Base-by-base conservation (phyloP, 495 filamentous ascomycete genomes). In the Paragyromitra xinjiangensis region DNA sequence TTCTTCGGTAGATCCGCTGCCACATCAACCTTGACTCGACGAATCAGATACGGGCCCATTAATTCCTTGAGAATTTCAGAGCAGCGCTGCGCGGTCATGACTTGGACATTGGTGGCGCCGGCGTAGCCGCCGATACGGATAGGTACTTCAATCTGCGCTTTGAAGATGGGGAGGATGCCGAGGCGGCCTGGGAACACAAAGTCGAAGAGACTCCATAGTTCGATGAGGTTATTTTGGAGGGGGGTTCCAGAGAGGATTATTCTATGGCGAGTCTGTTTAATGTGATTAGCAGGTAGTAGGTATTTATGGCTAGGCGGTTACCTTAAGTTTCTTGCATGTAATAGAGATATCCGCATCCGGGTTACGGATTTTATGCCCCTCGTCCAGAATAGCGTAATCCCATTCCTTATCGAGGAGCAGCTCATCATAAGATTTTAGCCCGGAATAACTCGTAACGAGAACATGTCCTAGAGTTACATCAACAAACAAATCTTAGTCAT, bases 311-410 rank as follows among this genome's bases (percentile, higher is more conserved):
- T 48, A 6, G 19, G 22, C 26, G 44, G 55, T 1, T 34, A 81
- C 81, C 69, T 77, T 79, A 6, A 99, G 86, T 80, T 96, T 92
- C 82, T 98, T 98, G 87, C 92, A 97, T 79, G 92, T 91, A 61
- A 97, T 92, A 0, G 95, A 97, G 69, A 98, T 94, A 0, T 89
- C 90, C 3, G 94, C 92, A 80, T 98, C 94, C 1, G 95, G 95
- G 81, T 98, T 98, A 24, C 94, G 90, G 75, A 99, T 99, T 84
- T 97, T 97, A 84, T 99, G 95, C 9, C 95, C 95, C 86, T 99
- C 95, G 65, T 99, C 95, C 3, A 99, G 89, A 19, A 98, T 92
- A 40, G 93, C 95, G 84, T 94, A 97, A 3, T 91, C 91, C 95
- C 95, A 99, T 55, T 97, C 88, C 1, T 92, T 88, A 0, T 91